These are phyloP conservation scores for Tylopilus vinaceipallidus DNA, from an alignment of 768 basidiomycete species.

Conservation along the genomic window DNA sequence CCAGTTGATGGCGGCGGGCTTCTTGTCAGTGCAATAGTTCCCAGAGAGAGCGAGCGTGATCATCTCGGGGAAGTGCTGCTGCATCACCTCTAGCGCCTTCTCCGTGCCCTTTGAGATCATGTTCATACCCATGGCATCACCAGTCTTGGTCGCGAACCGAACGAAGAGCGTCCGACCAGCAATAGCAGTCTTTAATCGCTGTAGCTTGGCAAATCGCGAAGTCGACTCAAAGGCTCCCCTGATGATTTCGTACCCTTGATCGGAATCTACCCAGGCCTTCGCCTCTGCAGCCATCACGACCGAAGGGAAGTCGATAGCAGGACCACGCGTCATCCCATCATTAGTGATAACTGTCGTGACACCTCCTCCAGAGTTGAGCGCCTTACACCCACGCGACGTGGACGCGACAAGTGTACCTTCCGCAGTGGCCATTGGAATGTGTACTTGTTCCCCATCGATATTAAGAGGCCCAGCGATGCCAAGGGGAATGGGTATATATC, in stretches of 20 bases:
- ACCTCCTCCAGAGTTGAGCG: slow-evolving; percentile 93
- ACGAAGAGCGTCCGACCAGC: slow-evolving; percentile 94
- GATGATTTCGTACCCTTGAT: slow-evolving; percentile 72
- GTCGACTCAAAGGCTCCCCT: slow-evolving; percentile 92
- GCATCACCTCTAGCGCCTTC: slow-evolving; percentile 82
- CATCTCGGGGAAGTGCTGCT: slow-evolving; percentile 86
- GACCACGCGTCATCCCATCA: slow-evolving; percentile 98
- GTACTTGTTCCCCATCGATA: slow-evolving; percentile 80
- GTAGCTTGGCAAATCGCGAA: slow-evolving; percentile 86
- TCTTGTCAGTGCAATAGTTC: slow-evolving; percentile 99
- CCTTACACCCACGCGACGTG: slow-evolving; percentile 96
- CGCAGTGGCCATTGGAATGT: slow-evolving; percentile 99
- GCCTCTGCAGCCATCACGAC: slow-evolving; percentile 79
- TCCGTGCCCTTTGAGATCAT: slow-evolving; percentile 99
- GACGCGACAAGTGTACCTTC: slow-evolving; percentile 98
- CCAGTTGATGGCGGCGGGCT: slow-evolving; percentile 99
- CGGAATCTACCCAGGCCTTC: slow-evolving; percentile 82
- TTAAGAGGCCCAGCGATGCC: slow-evolving; percentile 95
- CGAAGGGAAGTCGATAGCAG: slow-evolving; percentile 94
- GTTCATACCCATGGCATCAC: slow-evolving; percentile 99
- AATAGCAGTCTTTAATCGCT: slow-evolving; percentile 81
- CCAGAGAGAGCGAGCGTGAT: slow-evolving; percentile 86
- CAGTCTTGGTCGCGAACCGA: slow-evolving; percentile 91
- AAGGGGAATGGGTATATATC: slow-evolving; percentile 93
- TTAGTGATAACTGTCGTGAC: slow-evolving; percentile 90